Percentiles rank a stretch among this genome's conserved stretches.
Conservation (phyloP, 768 basidiomycete species). For the Lentinula edodes region DNA sequence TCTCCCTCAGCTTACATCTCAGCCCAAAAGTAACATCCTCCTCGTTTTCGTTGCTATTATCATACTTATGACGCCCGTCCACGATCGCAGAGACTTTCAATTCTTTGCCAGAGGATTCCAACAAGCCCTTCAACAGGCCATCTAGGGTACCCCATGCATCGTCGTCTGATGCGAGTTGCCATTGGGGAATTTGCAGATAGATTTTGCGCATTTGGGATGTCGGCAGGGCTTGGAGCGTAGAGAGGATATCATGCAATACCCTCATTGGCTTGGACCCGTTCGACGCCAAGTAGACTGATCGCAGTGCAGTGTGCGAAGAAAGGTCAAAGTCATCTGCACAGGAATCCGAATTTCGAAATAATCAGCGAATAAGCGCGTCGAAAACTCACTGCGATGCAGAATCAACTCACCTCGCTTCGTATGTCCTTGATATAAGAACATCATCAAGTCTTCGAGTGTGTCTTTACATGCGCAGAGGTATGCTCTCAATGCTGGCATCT, state of each 20-base stretch:
- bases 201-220: neutral
- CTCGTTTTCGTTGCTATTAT: neutral
- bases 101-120: neutral
- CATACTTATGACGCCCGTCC: neutral
- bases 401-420: neutral
- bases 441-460: neutral
- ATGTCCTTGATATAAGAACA: neutral
- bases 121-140: neutral
- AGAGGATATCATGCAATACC: neutral
- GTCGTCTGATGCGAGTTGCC: neutral
- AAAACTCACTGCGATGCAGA: neutral
- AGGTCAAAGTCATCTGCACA: neutral
- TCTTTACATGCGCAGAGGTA: neutral
- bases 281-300: neutral
- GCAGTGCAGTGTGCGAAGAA: neutral
- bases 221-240: neutral
- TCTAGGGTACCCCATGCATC: neutral
- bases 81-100: neutral
- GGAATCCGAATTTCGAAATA: too few relatives aligned
- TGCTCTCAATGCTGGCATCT: neutral
- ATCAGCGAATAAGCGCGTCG: neutral
- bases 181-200: neutral
- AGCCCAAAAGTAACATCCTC: neutral
- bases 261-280: neutral
- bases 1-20: neutral